Evolutionary conservation across 1,284 basidiomycete genomes (phyloP).

Genomic region (Leccinum subatratum): DNA sequence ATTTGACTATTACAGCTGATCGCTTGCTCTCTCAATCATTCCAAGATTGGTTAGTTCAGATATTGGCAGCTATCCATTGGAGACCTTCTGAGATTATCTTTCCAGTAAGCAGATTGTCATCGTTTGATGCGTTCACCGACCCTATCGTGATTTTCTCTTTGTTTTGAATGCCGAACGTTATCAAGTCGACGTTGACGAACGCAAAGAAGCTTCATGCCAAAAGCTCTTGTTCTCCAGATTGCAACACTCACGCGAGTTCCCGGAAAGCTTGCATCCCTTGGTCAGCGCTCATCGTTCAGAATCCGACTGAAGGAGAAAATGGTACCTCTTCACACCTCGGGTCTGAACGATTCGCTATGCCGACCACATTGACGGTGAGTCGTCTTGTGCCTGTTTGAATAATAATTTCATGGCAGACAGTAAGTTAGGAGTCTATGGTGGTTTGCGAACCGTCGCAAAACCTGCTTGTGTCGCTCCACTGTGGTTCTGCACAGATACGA

Average conservation of each 20-base stretch:
- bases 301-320: conserved; percentile 36
- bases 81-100: conserved; percentile 24
- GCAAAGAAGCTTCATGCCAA: conserved; percentile 70
- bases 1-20: conserved; percentile 56
- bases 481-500: conserved; percentile 56
- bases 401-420: conserved; percentile 4
- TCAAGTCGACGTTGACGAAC: conserved; percentile 52
- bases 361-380: conserved; percentile 63
- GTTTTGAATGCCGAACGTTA: conserved; percentile 44
- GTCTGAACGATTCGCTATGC: conserved; percentile 80
- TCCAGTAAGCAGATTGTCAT: not conserved
- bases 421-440: conserved; percentile 90
- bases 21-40: conserved; percentile 91
- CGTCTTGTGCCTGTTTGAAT: conserved; percentile 15
- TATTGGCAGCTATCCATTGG: conserved; percentile 68
- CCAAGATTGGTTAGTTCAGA: conserved; percentile 88
- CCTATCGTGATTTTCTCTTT: conserved; percentile 50
- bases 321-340: conserved; percentile 48
- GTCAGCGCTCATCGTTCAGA: conserved; percentile 76
- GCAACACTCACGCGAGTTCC: conserved; percentile 95
- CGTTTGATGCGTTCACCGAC: conserved; percentile 13
- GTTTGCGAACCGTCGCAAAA: conserved; percentile 78
- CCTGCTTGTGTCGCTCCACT: conserved; percentile 84
- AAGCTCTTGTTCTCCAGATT: conserved; percentile 83
- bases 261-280: conserved; percentile 81